These are phyloP conservation scores for Chlorella sp. DNA, from an alignment of 139 green algal genomes.

Conservation along the genomic window DNA sequence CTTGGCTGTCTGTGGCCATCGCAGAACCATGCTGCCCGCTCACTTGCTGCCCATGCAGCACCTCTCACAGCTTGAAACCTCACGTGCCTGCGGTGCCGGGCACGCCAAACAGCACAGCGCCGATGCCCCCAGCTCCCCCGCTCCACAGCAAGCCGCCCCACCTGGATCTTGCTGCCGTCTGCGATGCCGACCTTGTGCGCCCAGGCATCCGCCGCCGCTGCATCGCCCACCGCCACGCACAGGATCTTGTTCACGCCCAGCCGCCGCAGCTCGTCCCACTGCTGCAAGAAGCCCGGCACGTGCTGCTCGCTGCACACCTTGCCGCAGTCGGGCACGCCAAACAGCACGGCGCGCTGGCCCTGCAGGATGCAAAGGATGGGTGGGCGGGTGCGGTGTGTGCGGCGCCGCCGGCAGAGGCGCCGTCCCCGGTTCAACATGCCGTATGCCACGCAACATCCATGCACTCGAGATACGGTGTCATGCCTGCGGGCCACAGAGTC, in stretches of 20 bases:
- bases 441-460: not conserved
- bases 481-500: not conserved
- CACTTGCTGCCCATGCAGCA: too few relatives aligned
- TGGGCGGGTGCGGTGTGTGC: not conserved
- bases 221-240: conserved; percentile 44
- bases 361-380: conserved; percentile 1
- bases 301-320: conserved; percentile 57
- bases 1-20: too few relatives aligned
- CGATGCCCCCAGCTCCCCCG: too few relatives aligned
- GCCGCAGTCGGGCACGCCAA: conserved; percentile 64
- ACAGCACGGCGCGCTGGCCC: conserved; percentile 48
- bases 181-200: conserved; percentile 28
- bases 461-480: not conserved
- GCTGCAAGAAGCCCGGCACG: conserved; percentile 49
- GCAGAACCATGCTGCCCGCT: too few relatives aligned
- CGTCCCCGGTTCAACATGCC: too few relatives aligned
- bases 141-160: too few relatives aligned
- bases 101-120: too few relatives aligned
- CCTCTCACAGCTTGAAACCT: too few relatives aligned
- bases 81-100: too few relatives aligned
- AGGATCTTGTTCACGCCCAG: conserved; percentile 48
- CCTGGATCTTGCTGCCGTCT: conserved; percentile 27
- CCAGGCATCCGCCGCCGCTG: conserved; percentile 45
- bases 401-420: not conserved
- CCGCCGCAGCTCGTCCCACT: conserved; percentile 44